Percentiles rank a stretch among this genome's conserved stretches.
Evolutionary conservation across 768 basidiomycete genomes (phyloP).

Genomic region (Amanita brunnescens): DNA sequence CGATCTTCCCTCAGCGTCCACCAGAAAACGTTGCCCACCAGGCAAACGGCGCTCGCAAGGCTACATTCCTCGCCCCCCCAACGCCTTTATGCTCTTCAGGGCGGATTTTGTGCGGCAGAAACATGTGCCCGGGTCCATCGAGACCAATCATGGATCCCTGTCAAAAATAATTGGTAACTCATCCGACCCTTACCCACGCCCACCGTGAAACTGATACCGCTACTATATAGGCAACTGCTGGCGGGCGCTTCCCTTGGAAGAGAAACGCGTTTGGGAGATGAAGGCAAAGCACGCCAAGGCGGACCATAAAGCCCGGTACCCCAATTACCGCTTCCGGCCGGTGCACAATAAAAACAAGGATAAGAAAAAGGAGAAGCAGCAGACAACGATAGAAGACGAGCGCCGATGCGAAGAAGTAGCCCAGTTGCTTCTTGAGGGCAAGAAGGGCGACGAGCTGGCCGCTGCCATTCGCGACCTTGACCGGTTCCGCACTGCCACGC

Average conservation of each 20-base stretch:
- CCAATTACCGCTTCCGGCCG: conserved; percentile 53
- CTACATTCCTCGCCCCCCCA: conserved; percentile 76
- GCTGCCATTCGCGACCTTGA: conserved; percentile 52
- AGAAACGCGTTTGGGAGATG: conserved; percentile 66
- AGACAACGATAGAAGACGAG: conserved; percentile 43
- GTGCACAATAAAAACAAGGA: conserved; percentile 45
- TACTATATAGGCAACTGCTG: conserved; percentile 62
- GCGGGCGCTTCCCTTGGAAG: conserved; percentile 59
- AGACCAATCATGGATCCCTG: conserved; percentile 66
- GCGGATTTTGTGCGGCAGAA: conserved; percentile 75
- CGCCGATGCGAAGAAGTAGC: conserved; percentile 64
- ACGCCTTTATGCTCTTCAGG: conserved; percentile 83
- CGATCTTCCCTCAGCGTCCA: conserved; percentile 23
- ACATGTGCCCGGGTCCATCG: conserved; percentile 71
- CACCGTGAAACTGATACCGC: conserved; percentile 7
- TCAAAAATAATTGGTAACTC: conserved; percentile 62
- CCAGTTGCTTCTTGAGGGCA: conserved; percentile 54
- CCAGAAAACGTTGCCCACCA: conserved; percentile 44
- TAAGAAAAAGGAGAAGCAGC: conserved; percentile 28
- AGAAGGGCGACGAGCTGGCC: conserved; percentile 61
- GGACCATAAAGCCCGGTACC: conserved; percentile 59
- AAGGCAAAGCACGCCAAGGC: conserved; percentile 68
- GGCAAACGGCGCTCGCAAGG: conserved; percentile 51
- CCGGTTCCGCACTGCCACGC: conserved; percentile 15
- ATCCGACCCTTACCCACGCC: conserved; percentile 8